Evolutionary conservation across 257 asterid genomes (phyloP), one percentile per base, ranked within the genome.

Genomic region (Nicotiana sylvestris): DNA sequence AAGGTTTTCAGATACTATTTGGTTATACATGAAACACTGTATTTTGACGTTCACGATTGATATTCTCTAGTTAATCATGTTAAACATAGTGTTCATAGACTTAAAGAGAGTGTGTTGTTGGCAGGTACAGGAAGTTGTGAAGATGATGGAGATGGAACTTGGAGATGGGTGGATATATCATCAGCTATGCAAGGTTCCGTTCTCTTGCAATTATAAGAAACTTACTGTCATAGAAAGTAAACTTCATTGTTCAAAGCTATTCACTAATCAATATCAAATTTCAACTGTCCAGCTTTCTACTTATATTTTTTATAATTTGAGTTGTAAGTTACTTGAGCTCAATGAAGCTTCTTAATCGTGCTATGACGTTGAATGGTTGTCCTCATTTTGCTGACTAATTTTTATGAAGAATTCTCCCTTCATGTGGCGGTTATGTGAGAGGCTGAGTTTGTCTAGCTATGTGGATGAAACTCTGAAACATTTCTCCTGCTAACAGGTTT

Each of bases 81-180:
- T 39, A 39, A 69, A n/a, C 32, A 69, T 39, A 39, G 33, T 21
- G 57, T 21, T 69, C 78, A 39, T 39, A 69, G 33, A 70, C 5
- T 70, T 70, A 43, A 39, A 69, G 56, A 69, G 77, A 39, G 11
- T 39, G 57, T 9, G 6, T 69, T 69, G 18, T 37, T 39, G 78
- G n/a, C 58, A 69, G 78, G 91, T 95, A 83, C 90, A 82, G 68
- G 92, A 92, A 49, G 94, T 90, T 86, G 89, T 94, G 78, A 85
- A 88, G 53, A 84, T 92, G 89, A 91, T 95, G 97, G 99, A 51
- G 97, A 91, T 66, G 94, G 95, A 69, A n/a, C 78, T 69, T 69
- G 78, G 97, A 56, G 98, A 91, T 66, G 97, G 96, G 46, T 94
- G 96, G 97, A 92, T 93, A 78, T 90, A 89, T 67, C 82, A 85